phyloP scores from a whole-genome alignment of 2,329 filamentous ascomycete genomes.

The Metarhizium robertsii region DNA sequence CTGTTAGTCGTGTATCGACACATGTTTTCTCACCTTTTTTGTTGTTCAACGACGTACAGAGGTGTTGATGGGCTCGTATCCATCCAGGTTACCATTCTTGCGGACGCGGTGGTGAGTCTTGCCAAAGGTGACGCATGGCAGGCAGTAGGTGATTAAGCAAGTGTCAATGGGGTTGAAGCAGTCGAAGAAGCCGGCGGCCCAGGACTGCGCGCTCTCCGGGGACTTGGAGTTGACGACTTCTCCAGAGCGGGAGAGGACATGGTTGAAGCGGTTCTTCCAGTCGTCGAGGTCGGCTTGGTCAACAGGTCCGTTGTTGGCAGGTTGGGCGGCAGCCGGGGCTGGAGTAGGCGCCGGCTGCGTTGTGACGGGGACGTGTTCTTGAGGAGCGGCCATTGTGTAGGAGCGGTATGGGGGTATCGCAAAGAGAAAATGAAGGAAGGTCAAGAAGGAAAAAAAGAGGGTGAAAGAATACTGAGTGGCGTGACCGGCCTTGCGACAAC shows the following conservation, averaged over 20 bases:
- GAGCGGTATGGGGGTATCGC: not conserved
- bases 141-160: conserved; percentile 35
- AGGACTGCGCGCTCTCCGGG: conserved; percentile 25
- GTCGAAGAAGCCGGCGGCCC: conserved; percentile 31
- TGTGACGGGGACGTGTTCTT: not conserved
- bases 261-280: conserved; percentile 35
- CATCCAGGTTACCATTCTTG: conserved; percentile 29
- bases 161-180: conserved; percentile 35
- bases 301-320: conserved; percentile 23
- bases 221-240: conserved; percentile 35
- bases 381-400: conserved; percentile 1
- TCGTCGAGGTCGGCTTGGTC: conserved; percentile 33
- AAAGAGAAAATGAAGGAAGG: no score
- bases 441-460: not conserved
- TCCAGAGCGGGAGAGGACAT: conserved; percentile 30
- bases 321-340: conserved; percentile 4
- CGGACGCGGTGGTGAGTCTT: conserved; percentile 36
- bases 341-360: conserved; percentile 21
- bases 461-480: not conserved
- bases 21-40: not conserved
- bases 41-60: conserved; percentile 23
- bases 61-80: conserved; percentile 37
- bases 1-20: not conserved
- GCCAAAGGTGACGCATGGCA: conserved; percentile 39
- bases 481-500: not conserved